A percentile compares a stretch with the other conserved stretches of the same genome.
These are phyloP conservation scores for Symmetrospora coprosmae DNA, from an alignment of 768 basidiomycete species.

Conservation along the genomic window DNA sequence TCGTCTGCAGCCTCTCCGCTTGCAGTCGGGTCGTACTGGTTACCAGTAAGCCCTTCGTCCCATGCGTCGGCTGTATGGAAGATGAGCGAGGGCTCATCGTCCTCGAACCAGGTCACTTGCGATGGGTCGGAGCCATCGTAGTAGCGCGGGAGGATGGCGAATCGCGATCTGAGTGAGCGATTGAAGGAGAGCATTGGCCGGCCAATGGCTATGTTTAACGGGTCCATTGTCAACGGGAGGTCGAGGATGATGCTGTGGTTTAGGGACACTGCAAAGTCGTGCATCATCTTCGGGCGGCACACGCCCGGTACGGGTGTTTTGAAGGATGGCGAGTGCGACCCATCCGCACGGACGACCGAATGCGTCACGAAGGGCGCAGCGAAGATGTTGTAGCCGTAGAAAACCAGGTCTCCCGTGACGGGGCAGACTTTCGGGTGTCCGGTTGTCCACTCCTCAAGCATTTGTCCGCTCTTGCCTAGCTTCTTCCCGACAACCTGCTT, in stretches of 20 bases:
- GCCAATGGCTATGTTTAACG: slow-evolving; percentile 35
- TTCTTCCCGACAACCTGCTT: slow-evolving; percentile 24
- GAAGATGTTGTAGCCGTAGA: slow-evolving; percentile 28
- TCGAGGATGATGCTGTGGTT: slow-evolving; percentile 39
- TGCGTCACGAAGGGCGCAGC: slow-evolving; percentile 31
- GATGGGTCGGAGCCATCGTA: slow-evolving; percentile 18
- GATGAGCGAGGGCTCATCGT: slow-evolving; percentile 37
- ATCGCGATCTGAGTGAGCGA: slow-evolving; percentile 36
- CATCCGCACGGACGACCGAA: slow-evolving; percentile 29
- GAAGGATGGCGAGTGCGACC: slow-evolving; percentile 18
- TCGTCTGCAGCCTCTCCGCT: not conserved
- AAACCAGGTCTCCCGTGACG: slow-evolving; percentile 31
- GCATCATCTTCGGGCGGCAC: slow-evolving; percentile 35
- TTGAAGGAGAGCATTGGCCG: slow-evolving; percentile 38
- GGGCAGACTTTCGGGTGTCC: slow-evolving; percentile 32
- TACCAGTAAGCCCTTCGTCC: slow-evolving; percentile 32
- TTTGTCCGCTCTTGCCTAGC: slow-evolving; percentile 17
- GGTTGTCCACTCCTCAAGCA: slow-evolving; percentile 30
- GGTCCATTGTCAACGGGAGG: slow-evolving; percentile 39
- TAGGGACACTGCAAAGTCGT: slow-evolving; percentile 39
- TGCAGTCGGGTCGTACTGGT: not conserved
- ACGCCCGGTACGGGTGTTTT: slow-evolving; percentile 18
- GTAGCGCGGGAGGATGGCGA: slow-evolving; percentile 38
- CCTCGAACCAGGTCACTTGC: slow-evolving; percentile 34
- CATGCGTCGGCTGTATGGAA: slow-evolving; percentile 41